Evolutionary conservation across 1,139 yeast species (phyloP).

Genomic region (Debaryomyces robertsiae): DNA sequence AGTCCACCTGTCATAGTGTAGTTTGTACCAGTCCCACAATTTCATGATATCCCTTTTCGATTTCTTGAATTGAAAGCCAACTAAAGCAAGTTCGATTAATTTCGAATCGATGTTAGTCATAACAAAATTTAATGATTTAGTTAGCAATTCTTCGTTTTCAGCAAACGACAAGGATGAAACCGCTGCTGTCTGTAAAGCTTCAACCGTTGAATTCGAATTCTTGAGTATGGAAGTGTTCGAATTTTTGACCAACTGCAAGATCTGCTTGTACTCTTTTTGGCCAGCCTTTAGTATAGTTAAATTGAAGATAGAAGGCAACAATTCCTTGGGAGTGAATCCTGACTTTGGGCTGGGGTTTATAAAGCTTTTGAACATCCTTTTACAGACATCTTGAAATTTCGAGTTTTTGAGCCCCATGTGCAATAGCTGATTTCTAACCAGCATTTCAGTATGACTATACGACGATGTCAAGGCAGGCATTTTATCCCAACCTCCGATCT

Average conservation of each 20-base stretch:
- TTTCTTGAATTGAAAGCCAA: slow-evolving; percentile 47
- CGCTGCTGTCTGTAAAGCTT: slow-evolving; percentile 55
- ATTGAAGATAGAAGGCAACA: slow-evolving; percentile 38
- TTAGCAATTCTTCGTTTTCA: slow-evolving; percentile 44
- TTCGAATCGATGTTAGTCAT: slow-evolving; percentile 55
- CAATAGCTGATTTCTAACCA: slow-evolving; percentile 44
- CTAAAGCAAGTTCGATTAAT: slow-evolving; percentile 54
- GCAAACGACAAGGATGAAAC: slow-evolving; percentile 56
- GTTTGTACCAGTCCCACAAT: slow-evolving; percentile 58
- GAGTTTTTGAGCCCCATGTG: slow-evolving; percentile 32
- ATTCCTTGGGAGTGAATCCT: slow-evolving; percentile 49
- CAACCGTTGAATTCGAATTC: slow-evolving; percentile 32
- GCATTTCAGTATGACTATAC: slow-evolving; percentile 34
- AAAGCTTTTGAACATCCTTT: slow-evolving; percentile 43
- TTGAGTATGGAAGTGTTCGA: slow-evolving; percentile 40
- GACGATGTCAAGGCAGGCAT: slow-evolving; percentile 12
- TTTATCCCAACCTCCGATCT: slow-evolving; percentile 30
- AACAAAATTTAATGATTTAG: slow-evolving; percentile 57
- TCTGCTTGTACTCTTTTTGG: slow-evolving; percentile 58
- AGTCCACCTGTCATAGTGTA: slow-evolving; percentile 55
- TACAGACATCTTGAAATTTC: slow-evolving; percentile 35
- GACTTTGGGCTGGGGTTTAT: slow-evolving; percentile 52
- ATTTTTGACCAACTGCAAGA: slow-evolving; percentile 52
- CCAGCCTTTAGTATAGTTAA: slow-evolving; percentile 36
- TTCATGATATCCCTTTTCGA: slow-evolving; percentile 19